Base-by-base conservation (phyloP, 2,329 filamentous ascomycete genomes). In the Aspergillus japonicus region DNA sequence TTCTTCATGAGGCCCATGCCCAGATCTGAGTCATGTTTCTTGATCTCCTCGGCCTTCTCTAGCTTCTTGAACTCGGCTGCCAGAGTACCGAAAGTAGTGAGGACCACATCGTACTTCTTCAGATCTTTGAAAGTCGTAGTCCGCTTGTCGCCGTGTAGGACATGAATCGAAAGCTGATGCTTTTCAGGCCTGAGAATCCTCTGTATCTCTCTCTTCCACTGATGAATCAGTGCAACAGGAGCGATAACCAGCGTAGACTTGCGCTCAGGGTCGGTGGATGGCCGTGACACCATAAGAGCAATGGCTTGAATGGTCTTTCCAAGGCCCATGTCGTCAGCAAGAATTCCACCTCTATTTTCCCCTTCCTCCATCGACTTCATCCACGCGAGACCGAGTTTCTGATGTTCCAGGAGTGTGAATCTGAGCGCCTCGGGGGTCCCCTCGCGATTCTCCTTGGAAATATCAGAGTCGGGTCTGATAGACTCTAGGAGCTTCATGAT, bases 231-330 rank as follows among this genome's bases (percentile, higher is more conserved):
- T 3, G 91, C 88, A 11, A 96, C 86, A 0, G 92, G 92, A 0
- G 89, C 90, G 51, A 96, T 82, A 51, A 96, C 91, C 24, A 96
- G 78, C n/a, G 88, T 95, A 0, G 92, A 92, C 80, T 91, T 85
- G 58, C 77, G 80, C 62, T 77, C 73, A n/a, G 77, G 76, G 61
- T 88, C 81, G 0, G 78, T 74, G 0, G 89, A 85, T n/a, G 83
- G 87, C 5, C 87, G 83, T 5, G 85, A 83, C 12, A 91, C 80
- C 66, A 96, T 89, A 48, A 96, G 82, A 4, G 92, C 85, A 23
- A 97, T 80, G 5, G 90, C 88, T 62, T 94, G 91, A 24, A 96
- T 88, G 0, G 91, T 94, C 75, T 95, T 94, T 7, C 91, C 91
- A 11, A 94, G 79, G 7, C 91, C 91, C 91, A 94, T 95, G 63